A percentile compares a stretch with the other conserved stretches of the same genome.
Evolutionary conservation across 2,329 filamentous ascomycete genomes (phyloP).

Genomic region (Sporothrix globosa): DNA sequence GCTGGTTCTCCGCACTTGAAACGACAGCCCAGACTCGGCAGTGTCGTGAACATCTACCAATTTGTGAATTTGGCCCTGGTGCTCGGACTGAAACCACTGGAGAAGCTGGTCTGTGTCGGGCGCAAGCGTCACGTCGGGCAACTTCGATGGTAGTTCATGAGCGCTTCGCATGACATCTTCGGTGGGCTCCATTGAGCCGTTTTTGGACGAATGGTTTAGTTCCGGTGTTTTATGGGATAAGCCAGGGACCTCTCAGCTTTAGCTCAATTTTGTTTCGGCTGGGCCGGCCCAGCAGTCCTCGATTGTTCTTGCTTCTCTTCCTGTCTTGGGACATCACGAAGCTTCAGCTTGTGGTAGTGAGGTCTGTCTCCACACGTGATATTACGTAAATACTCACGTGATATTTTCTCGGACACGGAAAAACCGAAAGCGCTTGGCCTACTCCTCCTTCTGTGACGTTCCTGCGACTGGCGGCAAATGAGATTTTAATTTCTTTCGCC

Average conservation of each 20-base stretch:
- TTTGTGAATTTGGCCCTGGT: constrained; percentile 55
- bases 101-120: constrained; percentile 39
- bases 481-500: constrained; percentile 21
- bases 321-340: neutral
- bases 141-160: neutral
- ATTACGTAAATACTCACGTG: neutral
- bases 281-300: neutral
- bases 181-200: neutral
- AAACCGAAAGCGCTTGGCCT: constrained; percentile 9
- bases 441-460: neutral
- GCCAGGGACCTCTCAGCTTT: neutral
- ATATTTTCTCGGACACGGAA: constrained; percentile 4
- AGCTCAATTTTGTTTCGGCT: neutral
- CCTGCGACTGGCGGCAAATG: constrained; percentile 30
- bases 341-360: neutral
- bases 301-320: neutral
- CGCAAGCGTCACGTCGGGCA: neutral
- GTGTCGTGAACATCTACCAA: constrained; percentile 58
- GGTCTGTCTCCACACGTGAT: neutral
- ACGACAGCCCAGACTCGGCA: constrained; percentile 55
- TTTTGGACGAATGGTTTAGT: neutral
- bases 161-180: neutral
- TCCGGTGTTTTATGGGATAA: neutral
- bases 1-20: constrained; percentile 51
- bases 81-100: constrained; percentile 46